Evolutionary conservation across 371 early-diverging fungal genomes (phyloP).

Genomic region (Apophysomyces elegans): DNA sequence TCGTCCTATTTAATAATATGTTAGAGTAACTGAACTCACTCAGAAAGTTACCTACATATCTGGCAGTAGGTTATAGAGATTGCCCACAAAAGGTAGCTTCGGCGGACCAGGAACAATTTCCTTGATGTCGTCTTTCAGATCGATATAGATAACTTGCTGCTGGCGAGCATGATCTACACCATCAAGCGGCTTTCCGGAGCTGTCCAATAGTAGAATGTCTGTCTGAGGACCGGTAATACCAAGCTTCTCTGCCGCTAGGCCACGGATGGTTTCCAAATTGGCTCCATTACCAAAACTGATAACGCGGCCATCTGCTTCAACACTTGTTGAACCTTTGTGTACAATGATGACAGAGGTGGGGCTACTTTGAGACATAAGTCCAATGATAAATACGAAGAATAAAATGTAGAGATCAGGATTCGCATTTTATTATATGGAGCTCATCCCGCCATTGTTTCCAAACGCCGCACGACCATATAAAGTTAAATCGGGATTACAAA

Average conservation of each 20-base stretch:
- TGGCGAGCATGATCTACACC: constrained; percentile 28
- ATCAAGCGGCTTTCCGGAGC: constrained; percentile 22
- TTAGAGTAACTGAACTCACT: not conserved
- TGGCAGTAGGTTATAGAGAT: constrained; percentile 41
- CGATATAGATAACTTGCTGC: constrained; percentile 34
- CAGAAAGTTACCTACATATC: constrained; percentile 27
- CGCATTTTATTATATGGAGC: no score
- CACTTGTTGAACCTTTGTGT: constrained; percentile 20
- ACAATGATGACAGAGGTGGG: constrained; percentile 33
- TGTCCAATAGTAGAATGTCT: constrained; percentile 21
- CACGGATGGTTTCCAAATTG: constrained; percentile 30
- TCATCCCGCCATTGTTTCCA: no score
- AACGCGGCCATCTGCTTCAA: constrained; percentile 36
- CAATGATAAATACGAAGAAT: no score
- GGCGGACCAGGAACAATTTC: constrained; percentile 35
- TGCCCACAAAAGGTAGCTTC: constrained; percentile 37
- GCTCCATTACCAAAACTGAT: constrained; percentile 32
- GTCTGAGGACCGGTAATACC: constrained; percentile 18
- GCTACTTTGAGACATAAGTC: no score
- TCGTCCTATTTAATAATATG: constrained; percentile 17
- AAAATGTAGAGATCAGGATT: no score
- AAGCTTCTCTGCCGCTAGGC: constrained; percentile 36
- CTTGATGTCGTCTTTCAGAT: constrained; percentile 26
- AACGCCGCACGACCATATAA: no score
- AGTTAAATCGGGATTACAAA: no score